Evolutionary conservation across 148 eudicot species (phyloP).

Genomic region (Arctostaphylos glauca): DNA sequence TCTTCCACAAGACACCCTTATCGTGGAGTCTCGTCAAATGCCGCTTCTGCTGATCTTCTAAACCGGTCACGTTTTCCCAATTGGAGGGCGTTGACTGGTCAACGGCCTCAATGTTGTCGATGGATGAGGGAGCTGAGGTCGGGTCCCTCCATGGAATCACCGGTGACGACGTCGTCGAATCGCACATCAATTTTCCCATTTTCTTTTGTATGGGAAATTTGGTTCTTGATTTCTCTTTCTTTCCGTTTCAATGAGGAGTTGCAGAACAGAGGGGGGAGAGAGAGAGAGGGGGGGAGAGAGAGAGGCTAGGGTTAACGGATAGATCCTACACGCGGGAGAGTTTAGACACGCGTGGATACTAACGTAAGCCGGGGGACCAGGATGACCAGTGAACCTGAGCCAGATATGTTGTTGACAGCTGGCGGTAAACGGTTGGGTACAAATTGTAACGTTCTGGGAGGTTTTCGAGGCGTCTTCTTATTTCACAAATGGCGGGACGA

Average conservation of each 20-base stretch:
- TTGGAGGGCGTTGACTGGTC: slow-evolving; percentile 11
- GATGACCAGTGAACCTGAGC: neutral
- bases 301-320: slow-evolving; percentile 59
- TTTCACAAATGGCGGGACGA: slow-evolving; percentile 2
- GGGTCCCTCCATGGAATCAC: slow-evolving; percentile 60
- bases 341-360: slow-evolving; percentile 38
- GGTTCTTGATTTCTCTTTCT: neutral
- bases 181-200: slow-evolving; percentile 87
- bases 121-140: slow-evolving; percentile 20
- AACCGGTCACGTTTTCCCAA: slow-evolving; percentile 71
- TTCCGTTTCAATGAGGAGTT: slow-evolving; percentile 18
- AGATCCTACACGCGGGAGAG: slow-evolving; percentile 37
- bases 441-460: slow-evolving; percentile 10
- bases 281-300: slow-evolving; percentile 20
- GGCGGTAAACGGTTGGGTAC: neutral
- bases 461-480: neutral
- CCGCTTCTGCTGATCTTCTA: slow-evolving; percentile 59
- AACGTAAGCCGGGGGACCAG: neutral
- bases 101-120: slow-evolving; percentile 20
- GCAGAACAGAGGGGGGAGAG: slow-evolving; percentile 10
- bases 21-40: slow-evolving; percentile 41
- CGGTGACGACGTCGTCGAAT: slow-evolving; percentile 50
- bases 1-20: slow-evolving; percentile 82
- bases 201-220: neutral
- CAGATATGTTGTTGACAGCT: neutral